Percentiles rank a stretch among this genome's conserved stretches.
phyloP scores from a whole-genome alignment of 2,329 filamentous ascomycete genomes.

The Fusarium foetens region DNA sequence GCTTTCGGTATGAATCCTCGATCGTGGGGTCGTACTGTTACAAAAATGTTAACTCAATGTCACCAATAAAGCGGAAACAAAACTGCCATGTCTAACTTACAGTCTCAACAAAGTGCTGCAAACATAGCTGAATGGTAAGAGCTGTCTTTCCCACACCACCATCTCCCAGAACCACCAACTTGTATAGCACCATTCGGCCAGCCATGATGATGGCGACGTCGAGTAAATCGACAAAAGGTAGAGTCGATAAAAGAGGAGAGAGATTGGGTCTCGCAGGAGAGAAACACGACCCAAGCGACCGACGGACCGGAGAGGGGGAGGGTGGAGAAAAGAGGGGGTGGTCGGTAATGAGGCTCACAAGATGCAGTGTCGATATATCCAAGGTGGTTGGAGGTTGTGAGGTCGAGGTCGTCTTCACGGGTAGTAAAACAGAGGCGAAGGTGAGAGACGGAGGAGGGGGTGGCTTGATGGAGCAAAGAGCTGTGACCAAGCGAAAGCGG shows the following conservation, averaged over 20 bases:
- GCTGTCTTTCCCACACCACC: slow-evolving; percentile 95
- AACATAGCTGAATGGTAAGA: slow-evolving; percentile 93
- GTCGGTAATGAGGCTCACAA: slow-evolving; percentile 37
- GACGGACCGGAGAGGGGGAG: slow-evolving; percentile 30
- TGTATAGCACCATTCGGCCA: slow-evolving; percentile 95
- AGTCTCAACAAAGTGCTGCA: slow-evolving; percentile 98
- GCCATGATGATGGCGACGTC: slow-evolving; percentile 68
- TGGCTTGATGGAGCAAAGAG: slow-evolving; percentile 45
- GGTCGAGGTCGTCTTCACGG: slow-evolving; percentile 42
- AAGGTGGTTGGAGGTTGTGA: slow-evolving; percentile 38
- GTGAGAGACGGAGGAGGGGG: slow-evolving; percentile 43
- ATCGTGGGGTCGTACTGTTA: slow-evolving; percentile 84
- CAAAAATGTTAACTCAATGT: slow-evolving; percentile 25
- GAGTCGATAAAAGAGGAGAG: slow-evolving; percentile 27
- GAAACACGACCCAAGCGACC: slow-evolving; percentile 25
- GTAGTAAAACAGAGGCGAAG: slow-evolving; percentile 35
- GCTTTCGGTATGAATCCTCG: slow-evolving; percentile 88
- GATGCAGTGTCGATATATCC: slow-evolving; percentile 28
- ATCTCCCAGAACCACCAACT: slow-evolving; percentile 93
- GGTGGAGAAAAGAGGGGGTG: slow-evolving; percentile 33
- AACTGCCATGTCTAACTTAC: slow-evolving; percentile 56
- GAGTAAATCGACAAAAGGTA: slow-evolving; percentile 33
- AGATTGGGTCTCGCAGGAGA: slow-evolving; percentile 16
- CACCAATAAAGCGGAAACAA: background rate
- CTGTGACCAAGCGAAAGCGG: slow-evolving; percentile 37